Base-by-base conservation (phyloP, 164 flowering plant genomes). In the Sedum album region DNA sequence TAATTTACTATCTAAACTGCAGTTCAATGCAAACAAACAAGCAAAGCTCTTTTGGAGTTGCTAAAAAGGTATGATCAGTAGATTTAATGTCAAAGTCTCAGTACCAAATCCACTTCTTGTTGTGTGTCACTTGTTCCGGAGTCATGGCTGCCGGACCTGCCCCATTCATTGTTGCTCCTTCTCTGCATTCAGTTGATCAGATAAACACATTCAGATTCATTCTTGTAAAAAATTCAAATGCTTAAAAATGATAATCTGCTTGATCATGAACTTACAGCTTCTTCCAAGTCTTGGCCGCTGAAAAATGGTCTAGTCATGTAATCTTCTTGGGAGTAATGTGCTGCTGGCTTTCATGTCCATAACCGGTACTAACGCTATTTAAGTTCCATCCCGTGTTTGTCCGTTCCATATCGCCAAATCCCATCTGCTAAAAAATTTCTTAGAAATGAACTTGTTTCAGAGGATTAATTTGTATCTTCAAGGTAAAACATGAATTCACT, bases 61-160 rank as follows among this genome's bases (percentile, higher is more conserved):
- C 31, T 57, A 35, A 57, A 28, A 55, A 55, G 42, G 42, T 39
- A 39, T 39, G 42, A 39, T 39, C 42, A 39, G 42, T 39, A 39
- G 42, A n/a, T 39, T 39, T 39, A 44, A 55, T 85, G 79, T 13
- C 82, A 88, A 33, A 90, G 75, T 78, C 84, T 85, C 55, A 90
- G 86, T 72, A 88, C 93, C 77, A 90, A 80, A 74, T 90, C 96
- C 60, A 81, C 66, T 39, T 88, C 96, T 57, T 57, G 62, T 69
- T 80, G 81, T 23, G 72, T 67, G 70, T 83, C 88, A 46, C 82
- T 83, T 70, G 88, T 77, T 68, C 81, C 87, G 4, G 89, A 86
- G 66, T 85, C 81, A 36, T 79, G 89, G 73, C 85, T 83, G 75
- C 84, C 77, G 11, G 86, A 87, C 0, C 86, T 84, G 78, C 76